Base-by-base conservation (phyloP, 2,329 filamentous ascomycete genomes). In the Westerdykella sp. region DNA sequence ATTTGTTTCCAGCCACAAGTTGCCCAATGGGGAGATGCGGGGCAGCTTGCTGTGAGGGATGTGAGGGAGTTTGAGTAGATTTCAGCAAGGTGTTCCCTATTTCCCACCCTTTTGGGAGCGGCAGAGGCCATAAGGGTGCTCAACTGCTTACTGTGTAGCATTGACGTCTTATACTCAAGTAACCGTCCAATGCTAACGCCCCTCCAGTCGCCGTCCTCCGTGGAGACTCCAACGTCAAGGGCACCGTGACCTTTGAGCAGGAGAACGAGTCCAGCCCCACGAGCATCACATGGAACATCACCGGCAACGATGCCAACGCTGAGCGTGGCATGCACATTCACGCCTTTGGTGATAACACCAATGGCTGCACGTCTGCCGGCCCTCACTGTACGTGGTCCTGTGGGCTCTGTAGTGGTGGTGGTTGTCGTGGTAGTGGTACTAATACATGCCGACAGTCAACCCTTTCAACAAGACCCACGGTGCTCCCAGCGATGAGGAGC, bases 261-360 rank as follows among this genome's bases (percentile, higher is more conserved):
- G 79, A 78, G 56, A 80, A 79, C 69, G 93, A 96, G 79, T 80
- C 76, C 62, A 73, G 80, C 61, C 81, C 84, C 59, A 97, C 93
- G 68, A 91, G 78, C 70, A 79, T 98, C 76, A 80, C 84, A 67
- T 98, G 87, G 84, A 81, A 96, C 74, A 89, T 98, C 73, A 78
- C 80, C 50, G 91, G 93, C 74, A 78, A 96, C 74, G 90, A 97
- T 69, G 66, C 91, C 74, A 95, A 95, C 71, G 90, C 93, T 67
- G 81, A 95, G 83, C 91, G 93, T 74, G 93, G 88, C 73, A 89
- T 97, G 80, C 93, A 98, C 80, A 84, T 98, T 67, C 93, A 98
- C 79, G 87, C 93, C 72, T 98, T 95, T 67, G 93, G 93, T 70
- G 93, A 97, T 81, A 97, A 97, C 81, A 97, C 93, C 79, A 98